Conservation (phyloP, 2,329 filamentous ascomycete genomes). For the Colletotrichum shisoi region DNA sequence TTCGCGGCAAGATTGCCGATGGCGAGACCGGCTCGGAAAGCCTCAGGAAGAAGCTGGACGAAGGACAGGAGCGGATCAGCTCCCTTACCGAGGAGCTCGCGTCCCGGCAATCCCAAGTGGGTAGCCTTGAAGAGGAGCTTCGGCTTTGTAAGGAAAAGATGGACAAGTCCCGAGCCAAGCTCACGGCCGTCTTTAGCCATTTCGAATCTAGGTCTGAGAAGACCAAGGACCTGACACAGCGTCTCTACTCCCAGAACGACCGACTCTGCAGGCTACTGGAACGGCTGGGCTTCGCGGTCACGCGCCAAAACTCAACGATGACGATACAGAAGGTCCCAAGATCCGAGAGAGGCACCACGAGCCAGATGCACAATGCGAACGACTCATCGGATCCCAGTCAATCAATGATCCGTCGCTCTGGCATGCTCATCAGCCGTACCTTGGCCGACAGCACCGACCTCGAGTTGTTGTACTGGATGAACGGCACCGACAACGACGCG, state of each 20-base stretch:
- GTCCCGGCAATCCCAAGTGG: conserved; percentile 77
- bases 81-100: conserved; percentile 74
- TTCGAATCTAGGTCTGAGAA: conserved; percentile 75
- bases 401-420: conserved; percentile 61
- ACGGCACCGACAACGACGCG: conserved; percentile 68
- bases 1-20: conserved; percentile 77
- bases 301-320: conserved; percentile 76
- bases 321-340: conserved; percentile 75
- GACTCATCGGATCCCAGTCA: conserved; percentile 64
- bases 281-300: conserved; percentile 82
- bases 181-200: conserved; percentile 61
- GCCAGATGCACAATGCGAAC: conserved; percentile 60
- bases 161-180: conserved; percentile 60
- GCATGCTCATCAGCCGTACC: conserved; percentile 61
- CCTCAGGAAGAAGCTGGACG: conserved; percentile 75
- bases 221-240: conserved; percentile 83
- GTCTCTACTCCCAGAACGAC: conserved; percentile 83
- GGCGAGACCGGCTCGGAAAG: conserved; percentile 85
- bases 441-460: conserved; percentile 71
- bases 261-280: conserved; percentile 84
- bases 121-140: conserved; percentile 78
- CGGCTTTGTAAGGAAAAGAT: conserved; percentile 72
- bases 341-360: conserved; percentile 61
- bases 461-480: conserved; percentile 82
- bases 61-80: conserved; percentile 76